Percentiles rank a stretch among this genome's conserved stretches.
phyloP scores from a whole-genome alignment of 176 grass and related monocot species.

The Juncus inflexus region DNA sequence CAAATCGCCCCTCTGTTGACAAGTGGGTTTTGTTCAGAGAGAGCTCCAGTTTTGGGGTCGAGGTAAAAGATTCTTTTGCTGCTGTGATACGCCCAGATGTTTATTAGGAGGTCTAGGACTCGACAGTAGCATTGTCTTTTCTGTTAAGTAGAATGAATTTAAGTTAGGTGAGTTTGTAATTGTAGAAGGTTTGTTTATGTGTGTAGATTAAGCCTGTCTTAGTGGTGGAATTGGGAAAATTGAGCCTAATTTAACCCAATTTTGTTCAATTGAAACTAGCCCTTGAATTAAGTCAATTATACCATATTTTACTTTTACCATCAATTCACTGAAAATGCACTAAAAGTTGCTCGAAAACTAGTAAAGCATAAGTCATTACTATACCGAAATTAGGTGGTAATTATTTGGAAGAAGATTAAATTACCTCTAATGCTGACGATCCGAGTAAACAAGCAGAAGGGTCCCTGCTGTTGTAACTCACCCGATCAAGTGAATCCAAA shows the following conservation, averaged over 20 bases:
- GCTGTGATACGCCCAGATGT: slow-evolving; percentile 98
- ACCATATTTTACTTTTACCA: too few relatives aligned
- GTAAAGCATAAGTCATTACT: too few relatives aligned
- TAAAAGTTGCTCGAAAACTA: too few relatives aligned
- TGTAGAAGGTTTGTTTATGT: background rate
- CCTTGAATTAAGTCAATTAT: too few relatives aligned
- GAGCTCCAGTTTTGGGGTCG: slow-evolving; percentile 53
- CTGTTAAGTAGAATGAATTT: slow-evolving; percentile 36
- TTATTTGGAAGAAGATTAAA: background rate
- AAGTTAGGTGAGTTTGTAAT: slow-evolving; percentile 19
- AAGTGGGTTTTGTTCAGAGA: slow-evolving; percentile 63
- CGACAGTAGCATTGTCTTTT: slow-evolving; percentile 98
- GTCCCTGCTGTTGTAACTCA: slow-evolving; percentile 43
- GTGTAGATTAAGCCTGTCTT: too few relatives aligned
- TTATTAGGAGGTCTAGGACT: slow-evolving; percentile 79
- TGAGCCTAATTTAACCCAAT: slow-evolving; percentile 10
- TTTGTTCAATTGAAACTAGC: background rate
- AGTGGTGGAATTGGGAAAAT: background rate
- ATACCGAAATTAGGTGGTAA: too few relatives aligned
- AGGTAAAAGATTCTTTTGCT: slow-evolving; percentile 80
- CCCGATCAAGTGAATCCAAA: slow-evolving; percentile 83
- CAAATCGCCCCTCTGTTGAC: slow-evolving; percentile 55
- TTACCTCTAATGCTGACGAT: slow-evolving; percentile 74
- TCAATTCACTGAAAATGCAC: too few relatives aligned
- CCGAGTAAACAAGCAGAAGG: slow-evolving; percentile 65